Base-by-base conservation (phyloP, 164 flowering plant species). In the Vitis riparia region DNA sequence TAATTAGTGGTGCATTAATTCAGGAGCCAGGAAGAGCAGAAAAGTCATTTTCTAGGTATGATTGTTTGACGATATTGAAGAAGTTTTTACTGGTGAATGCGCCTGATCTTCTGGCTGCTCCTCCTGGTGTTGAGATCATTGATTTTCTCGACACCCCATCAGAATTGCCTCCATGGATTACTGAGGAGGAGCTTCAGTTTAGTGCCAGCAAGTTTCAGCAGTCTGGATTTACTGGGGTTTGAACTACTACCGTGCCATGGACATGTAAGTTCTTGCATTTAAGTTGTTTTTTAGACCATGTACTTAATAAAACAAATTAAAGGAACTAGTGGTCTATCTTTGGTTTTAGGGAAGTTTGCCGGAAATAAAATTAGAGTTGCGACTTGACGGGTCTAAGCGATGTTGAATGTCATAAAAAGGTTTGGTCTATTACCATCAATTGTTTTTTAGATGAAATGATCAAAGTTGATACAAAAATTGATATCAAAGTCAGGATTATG, bases 171-270 rank as follows among this genome's bases (percentile, higher is more conserved):
- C 50, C 74, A 19, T 71, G 79, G 79, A 63, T 63, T 14, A 62
- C 71, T 9, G 60, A 67, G 16, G 79, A 76, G 23, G 69, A 71
- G 48, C 75, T 76, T 27, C 63, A 63, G 13, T 67, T 55, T 37
- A n/a, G 17, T 0, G 79, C 71, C 11, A 48, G 51, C 10, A 68
- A 67, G 65, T 71, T 76, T 59, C 49, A 63, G n/a, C 50, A 50
- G 16, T 44, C 75, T 63, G 72, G 79, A 49, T 71, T 76, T 32
- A 71, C 75, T 12, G 75, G 75, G 68, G 65, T 9, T n/a, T 76
- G 29, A 76, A 76, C 66, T 71, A 76, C 63, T 71, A 76, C 63
- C 71, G 75, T 11, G 72, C 75, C 68, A 71, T 76, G 75, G 68
- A 71, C 72, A 57, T 47, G 79, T 68, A 71, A 66, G 70, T 19